Base-by-base conservation (phyloP, 2,329 filamentous ascomycete genomes). In the Rhexocercosporidium sp. region DNA sequence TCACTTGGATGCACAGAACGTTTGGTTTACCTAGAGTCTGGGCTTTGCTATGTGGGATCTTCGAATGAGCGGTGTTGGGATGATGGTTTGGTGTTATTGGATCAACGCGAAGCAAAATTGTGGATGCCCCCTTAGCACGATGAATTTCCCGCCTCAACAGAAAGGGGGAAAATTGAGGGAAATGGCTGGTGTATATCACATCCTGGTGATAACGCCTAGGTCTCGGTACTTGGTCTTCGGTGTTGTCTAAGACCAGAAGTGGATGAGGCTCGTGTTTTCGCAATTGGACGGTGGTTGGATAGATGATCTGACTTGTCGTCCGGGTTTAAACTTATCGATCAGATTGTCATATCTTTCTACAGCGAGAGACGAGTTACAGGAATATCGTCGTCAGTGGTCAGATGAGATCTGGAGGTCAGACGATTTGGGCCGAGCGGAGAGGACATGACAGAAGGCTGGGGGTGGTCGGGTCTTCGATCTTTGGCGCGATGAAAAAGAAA, bases 341-440 rank as follows among this genome's bases (percentile, higher is more conserved):
- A 57, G 34, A 57, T 57, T 20, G 31, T 39, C 34, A 20, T n/a
- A 41, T 57, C n/a, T 57, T 41, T 41, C 53, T 56, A 37, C 53
- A 56, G 31, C 34, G 20, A 41, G 20, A 18, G 27, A n/a, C 25
- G 27, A 53, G 25, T 53, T 18, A 25, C 27, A 53, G 49, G 34
- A 16, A 41, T 12, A 39, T 41, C 34, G 34, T 41, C 14, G 31
- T 27, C 34, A 20, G 34, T 16, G 34, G 20, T 37, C 25, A 9
- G 20, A 39, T 39, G 18, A 41, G 54, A 57, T 56, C 31, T 57
- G 16, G 39, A 29, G 57, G n/a, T 46, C 39, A 60, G 57, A 60
- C 41, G 57, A 46, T 60, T 60, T 60, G 39, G 57, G 57, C 57
- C 41, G 57, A 46, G 57, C 57, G 57, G 57, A 6, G 22, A 44